Evolutionary conservation across 495 filamentous ascomycete genomes (phyloP), one percentile per base, ranked within the genome.

Genomic region (Rusavskia elegans): DNA sequence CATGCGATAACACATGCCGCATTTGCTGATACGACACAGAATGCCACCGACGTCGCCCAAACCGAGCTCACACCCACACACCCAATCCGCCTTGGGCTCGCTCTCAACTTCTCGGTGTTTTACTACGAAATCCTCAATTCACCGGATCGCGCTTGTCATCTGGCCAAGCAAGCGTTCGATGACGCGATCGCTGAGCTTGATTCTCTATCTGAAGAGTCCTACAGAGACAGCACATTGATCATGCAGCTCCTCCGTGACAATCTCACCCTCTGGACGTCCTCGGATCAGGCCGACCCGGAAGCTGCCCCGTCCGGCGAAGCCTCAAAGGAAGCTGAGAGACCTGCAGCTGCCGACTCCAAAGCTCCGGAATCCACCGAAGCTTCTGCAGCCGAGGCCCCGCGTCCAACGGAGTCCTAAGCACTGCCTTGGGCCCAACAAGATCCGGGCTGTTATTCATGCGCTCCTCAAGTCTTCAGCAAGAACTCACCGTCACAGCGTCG

Each of bases 101-200:
- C 92, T 55, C 80, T 98, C 57, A 98, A 98, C 80, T 98, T 98
- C 82, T 97, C 93, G 39, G 92, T 98, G 59, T 98, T 98, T 77
- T 98, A 98, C 82, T 98, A 98, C 68, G 92, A 98, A 79, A 98
- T 98, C 68, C 77, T 98, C 60, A 98, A 97, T 82, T 94, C 92
- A 13, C 92, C 92, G 45, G 92, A 98, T 66, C 90, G 89, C 68
- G 92, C 92, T 64, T 98, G 92, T 79, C 92, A 98, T 69, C 80
- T 98, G 51, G 92, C 92, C 66, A 98, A 98, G 83, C 89, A 95
- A 74, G 90, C 93, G 29, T 98, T 98, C 64, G 92, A 98, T 68
- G 92, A 98, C 68, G 92, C 92, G 56, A 98, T 98, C 68, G 92
- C 92, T 55, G 92, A 98, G 80, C 87, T 98, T 59, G 92, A 98